Evolutionary conservation across 2,329 filamentous ascomycete genomes (phyloP).

Genomic region (Elsinoe australis): DNA sequence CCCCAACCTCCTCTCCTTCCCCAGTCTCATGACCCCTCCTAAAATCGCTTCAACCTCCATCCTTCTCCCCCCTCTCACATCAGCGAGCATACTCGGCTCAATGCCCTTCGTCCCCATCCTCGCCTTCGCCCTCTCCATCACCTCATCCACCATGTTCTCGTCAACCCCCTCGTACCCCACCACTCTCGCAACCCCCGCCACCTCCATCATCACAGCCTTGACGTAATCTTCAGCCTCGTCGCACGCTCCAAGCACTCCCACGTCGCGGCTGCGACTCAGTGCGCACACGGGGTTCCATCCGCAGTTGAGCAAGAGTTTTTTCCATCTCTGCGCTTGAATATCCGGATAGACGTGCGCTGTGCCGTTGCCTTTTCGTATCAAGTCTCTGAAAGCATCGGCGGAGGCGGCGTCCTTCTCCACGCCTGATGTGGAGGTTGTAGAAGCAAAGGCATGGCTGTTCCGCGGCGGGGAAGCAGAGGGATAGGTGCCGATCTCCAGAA

Average conservation of each 20-base stretch:
- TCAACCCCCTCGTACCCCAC: constrained; percentile 34
- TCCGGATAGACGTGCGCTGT: constrained; percentile 45
- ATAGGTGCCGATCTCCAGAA: constrained; percentile 40
- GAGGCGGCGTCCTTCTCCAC: too few relatives aligned
- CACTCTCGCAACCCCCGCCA: constrained; percentile 36
- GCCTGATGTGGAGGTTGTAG: too few relatives aligned
- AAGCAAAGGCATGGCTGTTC: constrained; percentile 21
- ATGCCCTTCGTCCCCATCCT: constrained; percentile 35
- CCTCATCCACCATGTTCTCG: constrained; percentile 32
- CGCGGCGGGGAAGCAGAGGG: constrained; percentile 22
- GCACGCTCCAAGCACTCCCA: constrained; percentile 41
- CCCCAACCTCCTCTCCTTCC: constrained; percentile 33
- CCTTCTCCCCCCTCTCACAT: constrained; percentile 35
- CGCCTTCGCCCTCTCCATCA: constrained; percentile 34
- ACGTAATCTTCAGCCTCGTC: constrained; percentile 33
- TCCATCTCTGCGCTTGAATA: constrained; percentile 52
- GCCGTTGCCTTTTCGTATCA: constrained; percentile 39
- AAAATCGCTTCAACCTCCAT: constrained; percentile 47
- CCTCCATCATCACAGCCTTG: constrained; percentile 40
- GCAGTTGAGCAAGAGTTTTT: constrained; percentile 54
- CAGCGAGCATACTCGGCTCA: constrained; percentile 46
- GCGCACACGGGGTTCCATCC: constrained; percentile 56
- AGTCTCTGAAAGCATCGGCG: constrained; percentile 32
- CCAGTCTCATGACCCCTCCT: constrained; percentile 40
- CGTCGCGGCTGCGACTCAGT: constrained; percentile 47